Evolutionary conservation across 192 early-diverging fungal genomes (phyloP), one percentile per base, ranked within the genome.

Genomic region (Diversispora eburnea): DNA sequence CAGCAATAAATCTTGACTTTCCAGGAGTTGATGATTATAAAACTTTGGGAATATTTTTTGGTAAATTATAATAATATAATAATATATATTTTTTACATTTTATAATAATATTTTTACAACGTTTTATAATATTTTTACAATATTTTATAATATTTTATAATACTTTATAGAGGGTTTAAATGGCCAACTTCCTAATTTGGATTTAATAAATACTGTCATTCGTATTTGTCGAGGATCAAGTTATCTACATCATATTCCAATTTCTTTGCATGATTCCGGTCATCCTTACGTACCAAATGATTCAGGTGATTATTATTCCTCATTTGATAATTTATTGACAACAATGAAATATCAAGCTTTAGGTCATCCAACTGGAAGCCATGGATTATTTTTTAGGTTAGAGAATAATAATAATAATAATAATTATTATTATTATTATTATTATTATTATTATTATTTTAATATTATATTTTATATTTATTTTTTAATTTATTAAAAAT

Each of bases 131-230:
- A 33, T 33, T 33, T 33, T 33, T 33, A 33, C 25, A 61, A 48
- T 42, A 3, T 52, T 61, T 10, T 20, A 46, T 46, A 47, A 41
- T 46, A 47, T 64, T 43, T 58, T 12, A 12, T 33, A 33, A 33
- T 33, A 60, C 49, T 22, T 62, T 17, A 52, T 70, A 88, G 89
- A 88, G 84, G 94, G 96, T 6, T 86, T 94, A 17, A 93, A 93
- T 77, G 96, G 96, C 4, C 93, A 95, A 77, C 85, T 95, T 52
- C 89, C 94, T 15, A 98, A 98, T 77, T 86, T 95, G 43, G 96
- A 98, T 78, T 83, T 95, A 67, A 84, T 96, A 70, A 94, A 93
- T 49, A 91, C 91, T 1, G 83, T 94, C 17, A 83, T 86, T 19
- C 72, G 79, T 25, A 85, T 91, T 20, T 79, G 88, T 39, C 75